Evolutionary conservation across 2,329 filamentous ascomycete species (phyloP), one percentile per base, ranked within the genome.

Genomic region (Claviceps sp.): DNA sequence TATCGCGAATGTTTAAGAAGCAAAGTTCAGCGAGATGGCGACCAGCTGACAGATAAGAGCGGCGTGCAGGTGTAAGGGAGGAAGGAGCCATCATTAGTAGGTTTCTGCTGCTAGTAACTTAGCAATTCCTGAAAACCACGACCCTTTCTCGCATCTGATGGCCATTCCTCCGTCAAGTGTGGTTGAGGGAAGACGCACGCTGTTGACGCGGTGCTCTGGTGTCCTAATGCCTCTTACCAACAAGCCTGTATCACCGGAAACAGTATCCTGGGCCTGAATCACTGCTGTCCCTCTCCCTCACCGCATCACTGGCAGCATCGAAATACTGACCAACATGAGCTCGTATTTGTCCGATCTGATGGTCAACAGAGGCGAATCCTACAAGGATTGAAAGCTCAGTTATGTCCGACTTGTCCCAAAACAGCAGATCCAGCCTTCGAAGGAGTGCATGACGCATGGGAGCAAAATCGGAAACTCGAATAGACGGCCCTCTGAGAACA

Each of bases 1-100:
- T 46, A 47, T 51, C 67, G 69, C 69, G 68, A 66, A 62, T 69
- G 73, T 73, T 61, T 53, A 50, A 53, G 61, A 61, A 62, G 60
- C 59, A 59, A 52, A 48, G 57, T 19, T 24, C n/a, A 39, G n/a
- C n/a, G 37, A 59, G 50, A 56, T 54, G 54, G 48, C 43, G 44
- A 38, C 10, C 50, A 51, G 50, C 50, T 51, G 50, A 39, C 50
- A 41, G 43, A 47, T 38, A 4, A 30, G 22, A 17, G 13, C 30
- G 34, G 19, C 42, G 26, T 14, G 38, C 44, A 51, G 24, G 38
- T 47, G 50, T 34, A 41, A 30, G 16, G 7, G n/a, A 5, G 50
- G 50, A 51, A 51, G 44, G 43, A 34, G 50, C 50, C 47, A 42
- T 38, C 26, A 44, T n/a, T 22, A 11, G 39, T 14, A 44, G 37